These are phyloP conservation scores for Xylariaceae sp. DNA, from an alignment of 2,329 filamentous ascomycete genomes.

Conservation along the genomic window DNA sequence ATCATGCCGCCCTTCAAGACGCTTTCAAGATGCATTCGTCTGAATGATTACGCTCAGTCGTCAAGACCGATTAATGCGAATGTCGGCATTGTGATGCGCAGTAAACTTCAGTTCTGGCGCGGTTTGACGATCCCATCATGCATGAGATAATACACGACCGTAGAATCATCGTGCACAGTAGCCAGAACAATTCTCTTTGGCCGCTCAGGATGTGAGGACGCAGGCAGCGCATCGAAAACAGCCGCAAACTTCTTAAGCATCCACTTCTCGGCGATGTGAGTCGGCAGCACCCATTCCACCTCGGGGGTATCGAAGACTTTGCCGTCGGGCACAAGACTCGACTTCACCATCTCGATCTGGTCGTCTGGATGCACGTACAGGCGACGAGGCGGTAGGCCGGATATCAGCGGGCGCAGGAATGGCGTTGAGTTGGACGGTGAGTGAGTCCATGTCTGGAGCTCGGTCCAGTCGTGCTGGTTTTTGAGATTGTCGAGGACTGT, in stretches of 20 bases:
- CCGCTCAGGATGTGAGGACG: constrained; percentile 39
- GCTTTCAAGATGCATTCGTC: no score
- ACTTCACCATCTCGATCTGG: constrained; percentile 66
- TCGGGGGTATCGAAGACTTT: constrained; percentile 48
- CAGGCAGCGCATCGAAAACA: constrained; percentile 61
- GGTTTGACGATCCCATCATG: constrained; percentile 86
- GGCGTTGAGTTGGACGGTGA: constrained; percentile 32
- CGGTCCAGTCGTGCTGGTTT: constrained; percentile 70
- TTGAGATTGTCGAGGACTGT: constrained; percentile 66
- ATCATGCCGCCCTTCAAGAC: no score
- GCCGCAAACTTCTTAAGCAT: constrained; percentile 59
- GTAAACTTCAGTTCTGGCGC: constrained; percentile 61
- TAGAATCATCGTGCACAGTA: constrained; percentile 73
- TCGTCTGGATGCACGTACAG: constrained; percentile 79
- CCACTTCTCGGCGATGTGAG: constrained; percentile 69
- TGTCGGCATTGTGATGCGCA: no score
- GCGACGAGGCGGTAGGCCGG: constrained; percentile 65
- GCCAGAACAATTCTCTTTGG: constrained; percentile 69
- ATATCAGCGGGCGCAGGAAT: constrained; percentile 59
- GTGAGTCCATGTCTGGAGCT: constrained; percentile 49
- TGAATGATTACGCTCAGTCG: background rate
- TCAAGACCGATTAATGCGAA: no score
- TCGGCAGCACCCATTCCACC: constrained; percentile 71
- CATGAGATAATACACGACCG: constrained; percentile 77
- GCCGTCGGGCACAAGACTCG: constrained; percentile 46